phyloP scores from a whole-genome alignment of 2,329 filamentous ascomycete genomes.

The Paecilomyces sp. region DNA sequence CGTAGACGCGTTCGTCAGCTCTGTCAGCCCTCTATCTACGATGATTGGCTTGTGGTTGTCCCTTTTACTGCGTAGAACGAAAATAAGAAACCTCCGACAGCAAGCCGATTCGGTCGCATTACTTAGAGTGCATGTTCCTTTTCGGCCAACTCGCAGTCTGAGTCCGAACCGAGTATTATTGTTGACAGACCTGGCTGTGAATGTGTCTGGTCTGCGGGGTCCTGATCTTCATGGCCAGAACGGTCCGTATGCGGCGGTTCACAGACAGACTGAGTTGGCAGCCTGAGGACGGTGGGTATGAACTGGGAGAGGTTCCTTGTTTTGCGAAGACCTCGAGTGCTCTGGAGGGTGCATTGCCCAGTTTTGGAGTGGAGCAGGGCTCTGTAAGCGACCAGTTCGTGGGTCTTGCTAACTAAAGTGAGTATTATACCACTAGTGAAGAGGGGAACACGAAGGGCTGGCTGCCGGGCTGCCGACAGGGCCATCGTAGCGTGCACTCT shows the following conservation, averaged over 20 bases:
- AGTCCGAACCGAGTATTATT: neutral
- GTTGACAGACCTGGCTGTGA: neutral
- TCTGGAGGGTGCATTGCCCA: neutral
- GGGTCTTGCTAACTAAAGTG: neutral
- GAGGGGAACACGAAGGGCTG: neutral
- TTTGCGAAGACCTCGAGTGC: neutral
- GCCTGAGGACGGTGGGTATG: neutral
- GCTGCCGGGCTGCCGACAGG: neutral
- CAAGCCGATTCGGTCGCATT: too few species aligned
- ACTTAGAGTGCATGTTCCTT: too few species aligned
- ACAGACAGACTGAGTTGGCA: neutral
- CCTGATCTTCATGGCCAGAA: neutral
- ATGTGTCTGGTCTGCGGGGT: neutral
- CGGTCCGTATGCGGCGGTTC: neutral
- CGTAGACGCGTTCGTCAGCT: too few species aligned
- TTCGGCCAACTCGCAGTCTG: too few species aligned
- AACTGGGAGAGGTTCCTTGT: neutral
- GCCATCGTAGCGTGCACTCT: neutral
- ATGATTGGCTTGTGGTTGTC: too few species aligned
- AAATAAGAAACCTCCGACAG: too few species aligned
- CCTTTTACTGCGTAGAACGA: too few species aligned
- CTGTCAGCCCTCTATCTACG: too few species aligned
- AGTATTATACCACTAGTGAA: too few species aligned
- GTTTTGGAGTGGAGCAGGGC: neutral
- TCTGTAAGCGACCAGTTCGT: neutral